Evolutionary conservation across 2,329 filamentous ascomycete species (phyloP), one percentile per base, ranked within the genome.

Genomic region (Apiospora kogelbergensis): DNA sequence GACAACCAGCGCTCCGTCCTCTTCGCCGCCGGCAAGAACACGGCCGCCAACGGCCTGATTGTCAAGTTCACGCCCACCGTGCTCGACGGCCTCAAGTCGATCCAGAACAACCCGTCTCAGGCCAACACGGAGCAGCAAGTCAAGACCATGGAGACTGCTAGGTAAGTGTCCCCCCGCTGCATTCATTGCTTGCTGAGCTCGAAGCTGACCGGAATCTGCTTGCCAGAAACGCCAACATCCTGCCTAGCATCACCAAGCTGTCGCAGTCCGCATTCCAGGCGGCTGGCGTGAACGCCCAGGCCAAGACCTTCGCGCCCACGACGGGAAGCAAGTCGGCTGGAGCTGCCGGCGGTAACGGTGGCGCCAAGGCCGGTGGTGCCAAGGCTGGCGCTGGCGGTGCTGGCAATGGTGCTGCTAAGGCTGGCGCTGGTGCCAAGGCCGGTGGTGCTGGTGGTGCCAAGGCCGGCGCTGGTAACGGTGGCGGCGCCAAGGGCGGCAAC

Each of bases 11-110:
- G 71, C 17, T 66, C 70, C 5, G 70, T 72, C 6, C 63, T 72
- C 0, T 67, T 68, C 41, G 68, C 70, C n/a, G 68, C 71, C 2
- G 68, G 71, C n/a, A 67, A 65, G 48, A 70, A 69, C 15, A 63
- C 65, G 2, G 53, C 64, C 22, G 70, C 71, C 10, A 72, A 72
- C 68, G 48, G 45, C 40, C 70, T 70, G 57, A 72, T 72, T 20
- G 70, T 72, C n/a, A 68, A 70, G 40, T 70, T 70, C 57, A 72
- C 71, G 5, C 71, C 71, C 22, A 70, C 67, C 15, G 70, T 72
- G 0, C 24, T 72, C 24, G 46, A 72, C 24, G 71, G 71, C 6
- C 66, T 72, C 7, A 20, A 70, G 63, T 70, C 70, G 24, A 72
- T 72, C 63, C 65, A 69, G 68, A 41, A 41, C n/a, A 70, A 72